Base-by-base conservation (phyloP, 768 basidiomycete genomes). In the Russula abietina region DNA sequence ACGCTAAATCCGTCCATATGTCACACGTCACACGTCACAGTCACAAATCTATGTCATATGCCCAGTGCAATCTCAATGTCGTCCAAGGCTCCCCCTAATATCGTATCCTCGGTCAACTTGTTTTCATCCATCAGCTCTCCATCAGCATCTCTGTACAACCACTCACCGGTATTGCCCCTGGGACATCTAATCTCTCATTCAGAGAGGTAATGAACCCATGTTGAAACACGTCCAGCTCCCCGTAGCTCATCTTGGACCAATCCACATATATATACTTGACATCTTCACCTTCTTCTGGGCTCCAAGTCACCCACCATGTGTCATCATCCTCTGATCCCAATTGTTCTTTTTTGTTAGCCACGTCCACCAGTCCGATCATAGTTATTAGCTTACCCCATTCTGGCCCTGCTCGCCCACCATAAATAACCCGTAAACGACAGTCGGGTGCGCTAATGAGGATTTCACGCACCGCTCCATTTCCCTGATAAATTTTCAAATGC, bases 241-340 rank as follows among this genome's bases (percentile, higher is more conserved):
- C 22, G 17, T 22, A 1, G 39, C 46, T 55, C 62, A 55, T 64
- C 17, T 64, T 57, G 22, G 43, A 11, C 52, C 52, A 64, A 19
- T 9, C 46, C 22, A 54, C 53, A 28, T 49, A 57, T 8, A 24
- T 33, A 30, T 54, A 64, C 19, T 48, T 55, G 46, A 59, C 58
- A 11, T 43, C 46, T 8, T 64, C 62, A 30, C 62, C 57, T 12
- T 8, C 53, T 43, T 55, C 62, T 10, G 62, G 30, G 16, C 30
- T 60, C 62, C 62, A 60, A 30, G 58, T 64, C 30, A 64, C 11
- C 39, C 45, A 41, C 62, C 62, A 59, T 28, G 32, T 38, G 39
- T 45, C 39, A 48, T 45, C 39, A 39, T 51, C 46, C 57, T 3
- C 62, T 55, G 52, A 49, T 32, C 33, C 45, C 55, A 33, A 19